A percentile compares a stretch with the other conserved stretches of the same genome.
phyloP scores from a whole-genome alignment of 1,284 basidiomycete genomes.

The Termitomyces sp. region DNA sequence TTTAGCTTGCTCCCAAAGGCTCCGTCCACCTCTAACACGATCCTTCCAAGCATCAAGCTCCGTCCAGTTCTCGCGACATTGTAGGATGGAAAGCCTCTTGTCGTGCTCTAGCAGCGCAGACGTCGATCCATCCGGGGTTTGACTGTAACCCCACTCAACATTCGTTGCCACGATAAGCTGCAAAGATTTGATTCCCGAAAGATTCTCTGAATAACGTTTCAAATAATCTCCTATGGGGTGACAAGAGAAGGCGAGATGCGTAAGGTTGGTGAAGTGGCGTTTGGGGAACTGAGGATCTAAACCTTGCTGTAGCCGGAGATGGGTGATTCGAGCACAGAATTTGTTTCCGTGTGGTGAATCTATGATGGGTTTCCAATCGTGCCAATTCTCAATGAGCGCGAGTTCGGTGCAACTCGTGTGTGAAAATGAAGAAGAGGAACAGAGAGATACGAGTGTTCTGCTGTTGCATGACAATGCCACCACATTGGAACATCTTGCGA shows the following conservation, averaged over 20 bases:
- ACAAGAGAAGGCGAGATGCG: constrained; percentile 22
- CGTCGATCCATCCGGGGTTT: constrained; percentile 9
- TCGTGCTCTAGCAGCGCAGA: constrained; percentile 17
- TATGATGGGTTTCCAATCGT: constrained; percentile 17
- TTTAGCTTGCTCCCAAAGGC: constrained; percentile 17
- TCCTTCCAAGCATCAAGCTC: constrained; percentile 13
- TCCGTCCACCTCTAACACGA: constrained; percentile 11
- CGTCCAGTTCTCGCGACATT: constrained; percentile 13
- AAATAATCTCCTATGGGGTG: constrained; percentile 10
- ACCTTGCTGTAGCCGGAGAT: constrained; percentile 21
- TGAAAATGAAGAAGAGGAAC: constrained; percentile 8
- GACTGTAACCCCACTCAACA: constrained; percentile 16
- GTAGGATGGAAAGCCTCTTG: constrained; percentile 19
- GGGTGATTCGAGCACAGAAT: constrained; percentile 22
- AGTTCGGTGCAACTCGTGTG: constrained; percentile 14
- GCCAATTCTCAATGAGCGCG: constrained; percentile 9
- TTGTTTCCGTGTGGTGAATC: constrained; percentile 5
- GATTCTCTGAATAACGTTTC: constrained; percentile 4
- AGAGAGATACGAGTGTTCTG: constrained; percentile 18
- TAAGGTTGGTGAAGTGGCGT: constrained; percentile 19
- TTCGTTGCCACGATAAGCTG: constrained; percentile 22
- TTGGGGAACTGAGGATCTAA: constrained; percentile 17
- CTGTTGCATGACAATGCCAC: constrained; percentile 24
- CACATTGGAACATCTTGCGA: constrained; percentile 19
- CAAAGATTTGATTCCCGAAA: constrained; percentile 12